A percentile compares a stretch with the other conserved stretches of the same genome.
These are phyloP conservation scores for Edaphochlamys debaryana DNA, from an alignment of 139 green algal genomes.

Conservation along the genomic window DNA sequence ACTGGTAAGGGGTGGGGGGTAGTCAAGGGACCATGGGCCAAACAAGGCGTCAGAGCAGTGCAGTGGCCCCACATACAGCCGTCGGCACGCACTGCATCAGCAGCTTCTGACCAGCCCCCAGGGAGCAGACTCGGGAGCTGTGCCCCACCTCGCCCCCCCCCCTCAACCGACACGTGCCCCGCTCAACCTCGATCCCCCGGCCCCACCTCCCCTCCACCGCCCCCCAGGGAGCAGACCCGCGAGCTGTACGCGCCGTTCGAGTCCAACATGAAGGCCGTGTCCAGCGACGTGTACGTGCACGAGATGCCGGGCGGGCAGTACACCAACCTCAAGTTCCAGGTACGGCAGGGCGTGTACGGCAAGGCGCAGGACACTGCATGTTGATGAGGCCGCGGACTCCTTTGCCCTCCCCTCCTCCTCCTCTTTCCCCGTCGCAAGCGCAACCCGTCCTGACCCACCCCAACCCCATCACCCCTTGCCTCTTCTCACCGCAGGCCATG, in stretches of 20 bases:
- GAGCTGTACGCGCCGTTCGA: conserved; percentile 93
- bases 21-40: neutral
- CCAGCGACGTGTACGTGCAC: conserved; percentile 91
- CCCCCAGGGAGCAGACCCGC: conserved; percentile 84
- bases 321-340: conserved; percentile 62
- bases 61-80: no score
- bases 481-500: no score
- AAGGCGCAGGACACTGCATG: no score
- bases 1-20: conserved; percentile 80
- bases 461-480: no score
- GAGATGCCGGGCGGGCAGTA: conserved; percentile 89
- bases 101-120: no score
- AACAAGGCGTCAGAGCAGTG: no score
- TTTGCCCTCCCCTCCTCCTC: neutral
- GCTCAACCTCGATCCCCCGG: no score
- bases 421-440: no score
- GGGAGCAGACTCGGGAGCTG: no score
- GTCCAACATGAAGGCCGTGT: conserved; percentile 73
- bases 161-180: neutral
- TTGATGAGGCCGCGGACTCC: neutral
- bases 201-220: no score
- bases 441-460: neutral
- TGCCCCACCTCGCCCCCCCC: neutral
- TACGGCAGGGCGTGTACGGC: no score
- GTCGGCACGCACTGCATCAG: no score